A percentile compares a stretch with the other conserved stretches of the same genome.
Evolutionary conservation across 441 rosid species (phyloP).

Genomic region (Flueggea neowawraea): DNA sequence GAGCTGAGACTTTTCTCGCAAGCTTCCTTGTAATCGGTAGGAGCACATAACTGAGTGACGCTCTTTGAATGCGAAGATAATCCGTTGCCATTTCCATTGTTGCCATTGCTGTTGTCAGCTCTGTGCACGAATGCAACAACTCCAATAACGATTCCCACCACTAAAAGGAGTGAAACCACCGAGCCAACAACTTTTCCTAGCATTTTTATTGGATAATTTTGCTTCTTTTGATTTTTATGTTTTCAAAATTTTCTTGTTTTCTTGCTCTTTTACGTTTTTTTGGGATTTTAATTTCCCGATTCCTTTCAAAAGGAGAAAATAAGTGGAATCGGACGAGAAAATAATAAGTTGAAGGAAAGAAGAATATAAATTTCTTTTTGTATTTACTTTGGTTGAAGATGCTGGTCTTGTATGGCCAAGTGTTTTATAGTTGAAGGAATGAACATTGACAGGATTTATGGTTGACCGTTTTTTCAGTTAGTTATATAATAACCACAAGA

Average conservation of each 20-base stretch:
- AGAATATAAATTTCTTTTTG: background rate
- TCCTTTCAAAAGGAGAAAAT: no score
- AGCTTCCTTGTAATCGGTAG: constrained; percentile 58
- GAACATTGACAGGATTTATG: background rate
- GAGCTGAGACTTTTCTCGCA: constrained; percentile 55
- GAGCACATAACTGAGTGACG: constrained; percentile 39
- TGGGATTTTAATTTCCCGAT: no score
- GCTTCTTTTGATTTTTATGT: background rate
- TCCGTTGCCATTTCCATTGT: background rate
- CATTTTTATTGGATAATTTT: constrained; percentile 20
- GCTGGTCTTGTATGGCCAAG: background rate
- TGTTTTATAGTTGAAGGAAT: background rate
- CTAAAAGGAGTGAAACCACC: constrained; percentile 49
- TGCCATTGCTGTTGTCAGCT: background rate
- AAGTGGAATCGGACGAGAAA: no score
- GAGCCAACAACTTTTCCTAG: constrained; percentile 39
- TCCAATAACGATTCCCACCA: constrained; percentile 60
- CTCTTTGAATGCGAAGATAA: constrained; percentile 36
- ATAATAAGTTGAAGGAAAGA: no score
- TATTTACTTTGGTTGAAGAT: background rate
- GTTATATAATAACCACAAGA: background rate
- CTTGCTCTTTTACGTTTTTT: background rate
- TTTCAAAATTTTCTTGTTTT: background rate
- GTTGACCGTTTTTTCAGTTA: background rate
- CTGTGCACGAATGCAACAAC: constrained; percentile 33